Conservation (phyloP, 2,329 filamentous ascomycete genomes). For the Penicillium hordei region DNA sequence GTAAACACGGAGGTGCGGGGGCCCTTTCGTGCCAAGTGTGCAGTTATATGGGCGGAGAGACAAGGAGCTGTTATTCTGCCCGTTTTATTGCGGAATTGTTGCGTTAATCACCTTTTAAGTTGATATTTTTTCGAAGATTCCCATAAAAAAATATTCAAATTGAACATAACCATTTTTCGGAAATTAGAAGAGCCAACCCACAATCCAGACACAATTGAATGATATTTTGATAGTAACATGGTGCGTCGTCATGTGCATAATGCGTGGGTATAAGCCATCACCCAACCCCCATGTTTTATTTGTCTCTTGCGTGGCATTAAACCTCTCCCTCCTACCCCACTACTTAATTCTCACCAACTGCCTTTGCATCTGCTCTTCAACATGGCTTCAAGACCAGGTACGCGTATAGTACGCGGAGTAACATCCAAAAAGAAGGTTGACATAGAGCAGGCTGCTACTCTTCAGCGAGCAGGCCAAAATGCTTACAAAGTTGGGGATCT, state of each 20-base stretch:
- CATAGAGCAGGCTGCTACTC: conserved; percentile 17
- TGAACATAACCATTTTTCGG: no score
- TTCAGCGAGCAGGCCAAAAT: conserved; percentile 44
- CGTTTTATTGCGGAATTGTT: not conserved
- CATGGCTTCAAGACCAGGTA: conserved; percentile 2
- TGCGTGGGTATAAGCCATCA: not conserved
- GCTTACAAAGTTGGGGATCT: conserved; percentile 48
- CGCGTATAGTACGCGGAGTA: not conserved
- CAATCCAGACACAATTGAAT: not conserved
- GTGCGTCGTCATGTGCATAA: not conserved
- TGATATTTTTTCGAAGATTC: no score
- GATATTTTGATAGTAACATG: not conserved
- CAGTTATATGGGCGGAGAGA: conserved; percentile 12
- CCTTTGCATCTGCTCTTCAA: not conserved
- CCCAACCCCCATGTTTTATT: not conserved
- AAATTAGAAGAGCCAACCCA: no score
- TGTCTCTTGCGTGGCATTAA: conserved; percentile 2
- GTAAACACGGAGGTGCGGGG: conserved; percentile 41
- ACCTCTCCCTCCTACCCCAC: not conserved
- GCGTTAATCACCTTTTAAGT: no score
- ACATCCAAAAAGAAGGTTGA: not conserved
- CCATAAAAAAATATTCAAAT: not conserved
- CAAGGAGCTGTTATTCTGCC: conserved; percentile 9
- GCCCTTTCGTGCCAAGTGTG: conserved; percentile 21
- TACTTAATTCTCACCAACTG: not conserved